Evolutionary conservation across 768 basidiomycete species (phyloP), one percentile per base, ranked within the genome.

Genomic region (Leucosporidium scottii): DNA sequence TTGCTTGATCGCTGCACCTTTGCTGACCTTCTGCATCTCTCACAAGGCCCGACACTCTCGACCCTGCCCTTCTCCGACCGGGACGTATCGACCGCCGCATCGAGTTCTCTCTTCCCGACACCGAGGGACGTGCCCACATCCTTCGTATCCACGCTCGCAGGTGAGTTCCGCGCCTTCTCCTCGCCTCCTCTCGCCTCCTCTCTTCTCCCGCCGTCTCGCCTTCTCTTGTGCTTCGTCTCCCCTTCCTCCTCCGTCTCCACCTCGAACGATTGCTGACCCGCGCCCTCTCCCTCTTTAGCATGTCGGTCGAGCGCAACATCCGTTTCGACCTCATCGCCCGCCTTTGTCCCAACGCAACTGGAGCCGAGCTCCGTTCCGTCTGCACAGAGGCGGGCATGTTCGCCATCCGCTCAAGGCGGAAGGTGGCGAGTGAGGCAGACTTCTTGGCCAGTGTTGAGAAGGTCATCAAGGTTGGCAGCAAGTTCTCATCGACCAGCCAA

Each of bases 341-440:
- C 48, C 80, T 99, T 66, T 99, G 96, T 78, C 96, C 96, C 27
- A 96, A 96, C 78, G 93, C 96, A 20, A 97, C 96, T 17, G 96
- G 96, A 67, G 96, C 96, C n/a, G 96, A 99, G 79, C 79, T 99
- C 66, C 87, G 93, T 57, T 92, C 91, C 30, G 96, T 99, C 12
- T 93, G 93, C 21, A 99, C 94, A 13, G 94, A 99, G 84, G 96
- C 96, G 58, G 96, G 96, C n/a, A 98, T 99, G 96, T 99, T 94
- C 80, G 94, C 96, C 2, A 99, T 99, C 76, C 89, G 96, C 67
- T 90, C 91, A 55, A 83, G 96, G 74, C 83, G 96, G 79, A 98
- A 98, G 79, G 92, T 98, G 1, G 93, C 93, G 1, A 92, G 92
- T 8, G 96, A 99, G 77, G 87, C 91, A 63, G 96, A 99, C 79